Percentiles rank a stretch among this genome's conserved stretches.
Conservation (phyloP, 2,329 filamentous ascomycete genomes). For the Botryotinia globosa region DNA sequence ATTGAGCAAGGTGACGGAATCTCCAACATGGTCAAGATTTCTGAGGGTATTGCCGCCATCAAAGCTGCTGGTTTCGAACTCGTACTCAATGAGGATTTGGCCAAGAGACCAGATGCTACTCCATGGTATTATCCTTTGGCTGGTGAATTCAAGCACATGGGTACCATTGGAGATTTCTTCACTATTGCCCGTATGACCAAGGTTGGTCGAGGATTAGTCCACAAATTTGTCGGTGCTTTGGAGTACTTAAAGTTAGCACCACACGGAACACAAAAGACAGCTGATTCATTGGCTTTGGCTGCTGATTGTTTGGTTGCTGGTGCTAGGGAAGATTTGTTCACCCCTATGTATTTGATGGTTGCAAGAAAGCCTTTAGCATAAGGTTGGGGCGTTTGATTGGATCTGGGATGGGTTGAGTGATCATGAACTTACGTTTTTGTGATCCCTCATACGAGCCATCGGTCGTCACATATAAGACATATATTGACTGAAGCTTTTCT, state of each 20-base stretch:
- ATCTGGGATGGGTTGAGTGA: not conserved
- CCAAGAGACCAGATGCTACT: slow-evolving; percentile 67
- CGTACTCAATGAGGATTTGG: slow-evolving; percentile 81
- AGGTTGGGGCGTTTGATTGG: not conserved
- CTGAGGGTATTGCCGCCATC: slow-evolving; percentile 78
- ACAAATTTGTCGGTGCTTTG: slow-evolving; percentile 72
- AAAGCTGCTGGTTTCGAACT: slow-evolving; percentile 84
- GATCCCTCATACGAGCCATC: not conserved
- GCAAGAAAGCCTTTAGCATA: slow-evolving; percentile 68
- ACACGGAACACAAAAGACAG: slow-evolving; percentile 87
- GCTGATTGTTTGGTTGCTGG: slow-evolving; percentile 84
- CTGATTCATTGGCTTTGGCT: slow-evolving; percentile 77
- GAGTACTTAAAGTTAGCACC: slow-evolving; percentile 76
- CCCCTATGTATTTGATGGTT: slow-evolving; percentile 97
- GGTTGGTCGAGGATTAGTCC: slow-evolving; percentile 70
- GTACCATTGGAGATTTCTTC: slow-evolving; percentile 73
- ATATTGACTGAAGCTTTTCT: not conserved
- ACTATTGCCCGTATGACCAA: slow-evolving; percentile 89
- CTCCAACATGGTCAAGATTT: slow-evolving; percentile 91
- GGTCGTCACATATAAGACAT: not conserved
- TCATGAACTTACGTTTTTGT: not conserved
- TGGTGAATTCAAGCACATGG: slow-evolving; percentile 80
- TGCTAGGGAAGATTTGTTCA: slow-evolving; percentile 85
- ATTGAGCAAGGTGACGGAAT: slow-evolving; percentile 97
- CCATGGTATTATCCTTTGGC: slow-evolving; percentile 95